A percentile compares a stretch with the other conserved stretches of the same genome.
These are phyloP conservation scores for Lizonia empirigonia DNA, from an alignment of 2,329 filamentous ascomycete genomes.

Conservation along the genomic window DNA sequence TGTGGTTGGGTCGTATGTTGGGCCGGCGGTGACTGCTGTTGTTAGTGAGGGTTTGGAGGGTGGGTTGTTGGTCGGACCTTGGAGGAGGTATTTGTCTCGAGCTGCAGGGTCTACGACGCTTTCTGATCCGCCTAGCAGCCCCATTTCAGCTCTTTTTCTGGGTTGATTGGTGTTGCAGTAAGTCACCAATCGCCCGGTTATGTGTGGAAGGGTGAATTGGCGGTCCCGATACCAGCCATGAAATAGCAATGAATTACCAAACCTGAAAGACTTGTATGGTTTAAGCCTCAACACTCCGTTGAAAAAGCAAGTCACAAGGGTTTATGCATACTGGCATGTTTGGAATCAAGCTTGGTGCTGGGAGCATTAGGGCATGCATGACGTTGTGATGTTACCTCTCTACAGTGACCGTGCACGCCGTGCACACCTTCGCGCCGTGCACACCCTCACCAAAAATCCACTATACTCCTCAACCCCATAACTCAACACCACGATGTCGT, in stretches of 20 bases:
- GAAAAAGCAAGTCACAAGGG: not conserved
- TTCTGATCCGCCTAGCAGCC: slow-evolving; percentile 14
- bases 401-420: not conserved
- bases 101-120: slow-evolving; percentile 37
- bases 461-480: too few species aligned
- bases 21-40: slow-evolving; percentile 41
- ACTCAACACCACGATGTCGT: too few species aligned
- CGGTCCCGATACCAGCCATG: too few species aligned
- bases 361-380: slow-evolving; percentile 1
- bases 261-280: too few species aligned
- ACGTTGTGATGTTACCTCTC: slow-evolving; percentile 9
- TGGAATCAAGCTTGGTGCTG: slow-evolving; percentile 2
- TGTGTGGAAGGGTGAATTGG: not conserved
- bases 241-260: too few species aligned
- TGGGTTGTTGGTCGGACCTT: slow-evolving; percentile 18
- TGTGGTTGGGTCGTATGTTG: slow-evolving; percentile 39
- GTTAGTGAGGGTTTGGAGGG: not conserved
- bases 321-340: not conserved
- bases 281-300: not conserved
- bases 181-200: not conserved
- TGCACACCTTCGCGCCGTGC: not conserved
- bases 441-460: too few species aligned
- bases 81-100: slow-evolving; percentile 46
- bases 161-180: not conserved
- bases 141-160: slow-evolving; percentile 5